These are phyloP conservation scores for Fonsecaea pedrosoi DNA, from an alignment of 2,329 filamentous ascomycete genomes.

Conservation along the genomic window DNA sequence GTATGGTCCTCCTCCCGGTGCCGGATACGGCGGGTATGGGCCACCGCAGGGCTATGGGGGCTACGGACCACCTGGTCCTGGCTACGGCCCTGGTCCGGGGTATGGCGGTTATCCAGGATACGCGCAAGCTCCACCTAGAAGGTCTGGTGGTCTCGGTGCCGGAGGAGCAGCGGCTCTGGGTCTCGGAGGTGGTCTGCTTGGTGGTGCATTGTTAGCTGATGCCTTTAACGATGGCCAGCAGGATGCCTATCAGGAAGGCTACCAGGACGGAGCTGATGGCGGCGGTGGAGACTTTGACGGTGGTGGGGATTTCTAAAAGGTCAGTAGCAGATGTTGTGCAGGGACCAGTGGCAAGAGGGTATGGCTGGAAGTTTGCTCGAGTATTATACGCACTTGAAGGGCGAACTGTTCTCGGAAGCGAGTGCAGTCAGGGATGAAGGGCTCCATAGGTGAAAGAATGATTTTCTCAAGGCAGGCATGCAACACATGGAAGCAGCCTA, in stretches of 20 bases:
- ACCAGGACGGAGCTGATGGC: constrained; percentile 40
- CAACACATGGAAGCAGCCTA: neutral
- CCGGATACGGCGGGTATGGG: constrained; percentile 34
- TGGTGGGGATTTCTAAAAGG: constrained; percentile 1
- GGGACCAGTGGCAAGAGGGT: neutral
- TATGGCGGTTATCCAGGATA: constrained; percentile 43
- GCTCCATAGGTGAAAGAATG: neutral
- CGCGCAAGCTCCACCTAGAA: constrained; percentile 53
- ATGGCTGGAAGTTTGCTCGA: neutral
- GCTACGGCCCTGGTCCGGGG: constrained; percentile 47
- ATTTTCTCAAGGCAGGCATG: neutral
- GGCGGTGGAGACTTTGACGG: constrained; percentile 36
- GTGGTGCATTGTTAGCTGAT: constrained; percentile 74
- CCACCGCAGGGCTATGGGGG: constrained; percentile 43
- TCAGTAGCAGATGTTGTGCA: neutral
- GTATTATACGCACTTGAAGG: neutral
- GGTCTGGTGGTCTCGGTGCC: constrained; percentile 65
- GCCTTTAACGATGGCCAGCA: constrained; percentile 69
- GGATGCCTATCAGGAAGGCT: constrained; percentile 49
- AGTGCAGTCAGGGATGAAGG: neutral
- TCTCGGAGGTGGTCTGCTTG: constrained; percentile 79
- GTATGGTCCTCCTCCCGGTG: constrained; percentile 14
- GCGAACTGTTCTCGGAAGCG: neutral
- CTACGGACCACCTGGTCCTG: constrained; percentile 40
- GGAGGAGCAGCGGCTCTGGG: constrained; percentile 78